Percentiles rank a stretch among this genome's conserved stretches.
Conservation (phyloP, 176 grass and related monocot genomes). For the Musa acuminata region DNA sequence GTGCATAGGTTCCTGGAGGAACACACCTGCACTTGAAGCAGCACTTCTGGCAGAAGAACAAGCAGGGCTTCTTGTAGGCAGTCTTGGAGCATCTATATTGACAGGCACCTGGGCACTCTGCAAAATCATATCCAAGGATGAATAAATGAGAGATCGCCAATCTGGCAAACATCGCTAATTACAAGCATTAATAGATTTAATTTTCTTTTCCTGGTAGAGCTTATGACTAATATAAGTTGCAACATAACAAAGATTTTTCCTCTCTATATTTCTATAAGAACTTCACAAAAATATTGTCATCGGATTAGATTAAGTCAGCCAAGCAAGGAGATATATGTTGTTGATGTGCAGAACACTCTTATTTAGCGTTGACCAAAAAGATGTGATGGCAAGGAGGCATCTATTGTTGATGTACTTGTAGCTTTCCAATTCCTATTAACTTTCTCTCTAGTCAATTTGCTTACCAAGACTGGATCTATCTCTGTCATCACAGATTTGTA, state of each 20-base stretch:
- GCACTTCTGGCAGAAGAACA: constrained; percentile 19
- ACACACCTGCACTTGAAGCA: constrained; percentile 19
- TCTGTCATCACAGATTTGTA: too few species aligned
- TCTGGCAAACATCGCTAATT: background rate
- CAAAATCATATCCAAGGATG: background rate
- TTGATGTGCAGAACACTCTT: too few species aligned
- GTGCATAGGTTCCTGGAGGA: constrained; percentile 13
- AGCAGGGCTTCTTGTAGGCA: constrained; percentile 16
- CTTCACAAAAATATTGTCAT: background rate
- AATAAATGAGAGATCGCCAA: background rate
- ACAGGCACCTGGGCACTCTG: constrained; percentile 10
- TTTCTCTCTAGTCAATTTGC: too few species aligned
- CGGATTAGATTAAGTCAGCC: too few species aligned
- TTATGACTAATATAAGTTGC: background rate
- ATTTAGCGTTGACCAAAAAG: too few species aligned
- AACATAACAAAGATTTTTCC: background rate
- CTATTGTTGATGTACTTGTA: background rate
- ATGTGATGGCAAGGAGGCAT: too few species aligned
- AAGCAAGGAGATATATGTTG: too few species aligned
- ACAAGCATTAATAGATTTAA: background rate
- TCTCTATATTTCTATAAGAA: background rate
- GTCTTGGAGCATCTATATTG: constrained; percentile 14
- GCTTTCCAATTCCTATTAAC: too few species aligned
- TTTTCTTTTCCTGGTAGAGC: background rate
- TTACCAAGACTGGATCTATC: too few species aligned